These are phyloP conservation scores for Podospora bellae-mahoneyi DNA, from an alignment of 495 filamentous ascomycete species.

Conservation along the genomic window DNA sequence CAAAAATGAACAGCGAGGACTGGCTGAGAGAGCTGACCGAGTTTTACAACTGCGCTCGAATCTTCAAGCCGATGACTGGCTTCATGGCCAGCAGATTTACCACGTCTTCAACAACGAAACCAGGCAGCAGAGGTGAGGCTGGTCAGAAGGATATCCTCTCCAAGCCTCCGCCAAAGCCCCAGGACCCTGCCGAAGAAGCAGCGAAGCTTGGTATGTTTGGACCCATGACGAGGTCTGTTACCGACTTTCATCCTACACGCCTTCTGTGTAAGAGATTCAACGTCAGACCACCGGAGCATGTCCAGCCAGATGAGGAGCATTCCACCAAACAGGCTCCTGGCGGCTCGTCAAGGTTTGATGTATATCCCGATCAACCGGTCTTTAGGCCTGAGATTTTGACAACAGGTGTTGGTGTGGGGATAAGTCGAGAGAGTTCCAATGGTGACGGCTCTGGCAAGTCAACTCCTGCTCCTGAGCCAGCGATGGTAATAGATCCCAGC, in stretches of 20 bases:
- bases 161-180: conserved; percentile 58
- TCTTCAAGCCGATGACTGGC: conserved; percentile 89
- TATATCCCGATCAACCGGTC: conserved; percentile 36
- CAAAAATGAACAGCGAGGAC: conserved; percentile 59
- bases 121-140: conserved; percentile 24
- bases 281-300: conserved; percentile 70
- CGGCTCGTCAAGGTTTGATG: conserved; percentile 27
- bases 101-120: conserved; percentile 44
- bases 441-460: conserved; percentile 33
- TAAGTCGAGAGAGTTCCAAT: conserved; percentile 1
- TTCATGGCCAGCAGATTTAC: conserved; percentile 93
- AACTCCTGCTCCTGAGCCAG: conserved; percentile 3
- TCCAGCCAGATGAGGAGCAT: conserved; percentile 55
- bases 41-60: conserved; percentile 81
- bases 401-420: conserved; percentile 13
- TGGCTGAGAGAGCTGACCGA: conserved; percentile 81
- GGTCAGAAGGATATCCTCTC: conserved; percentile 47
- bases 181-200: conserved; percentile 80
- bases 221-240: conserved; percentile 67
- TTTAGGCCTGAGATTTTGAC: conserved; percentile 18
- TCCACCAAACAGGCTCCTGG: conserved; percentile 17
- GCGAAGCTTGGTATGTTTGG: conserved; percentile 95
- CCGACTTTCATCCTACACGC: conserved; percentile 76
- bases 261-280: conserved; percentile 92
- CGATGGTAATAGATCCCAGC: conserved; percentile 63